phyloP scores from a whole-genome alignment of 495 filamentous ascomycete species.

The Podospora conica region DNA sequence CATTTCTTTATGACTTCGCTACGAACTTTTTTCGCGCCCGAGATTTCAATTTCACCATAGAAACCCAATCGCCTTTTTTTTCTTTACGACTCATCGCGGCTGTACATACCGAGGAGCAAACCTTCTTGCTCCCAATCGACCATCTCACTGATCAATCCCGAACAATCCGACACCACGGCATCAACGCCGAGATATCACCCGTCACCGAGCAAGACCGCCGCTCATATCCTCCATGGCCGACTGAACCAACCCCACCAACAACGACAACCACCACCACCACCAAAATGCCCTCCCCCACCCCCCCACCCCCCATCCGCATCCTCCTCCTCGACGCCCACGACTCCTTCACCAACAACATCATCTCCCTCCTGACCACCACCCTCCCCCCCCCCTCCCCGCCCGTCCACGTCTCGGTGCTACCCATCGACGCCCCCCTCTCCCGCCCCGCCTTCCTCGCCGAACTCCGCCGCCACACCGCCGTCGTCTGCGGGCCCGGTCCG shows the following conservation, averaged over 20 bases:
- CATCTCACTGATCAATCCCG: not conserved
- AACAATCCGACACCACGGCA: not conserved
- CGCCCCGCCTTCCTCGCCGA: constrained; percentile 25
- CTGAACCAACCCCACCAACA: not conserved
- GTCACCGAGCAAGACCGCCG: not conserved
- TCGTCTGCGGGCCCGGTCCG: constrained; percentile 76
- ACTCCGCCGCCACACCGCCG: constrained; percentile 60
- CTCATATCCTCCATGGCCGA: no score
- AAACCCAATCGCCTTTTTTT: not conserved
- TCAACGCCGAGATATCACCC: not conserved
- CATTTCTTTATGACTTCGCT: constrained; percentile 4
- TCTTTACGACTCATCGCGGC: not conserved
- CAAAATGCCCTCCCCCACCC: constrained; percentile 18
- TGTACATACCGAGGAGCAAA: not conserved
- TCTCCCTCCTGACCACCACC: constrained; percentile 62
- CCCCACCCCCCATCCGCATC: constrained; percentile 38
- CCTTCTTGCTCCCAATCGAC: no score
- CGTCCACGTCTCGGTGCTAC: constrained; percentile 62
- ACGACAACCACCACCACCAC: not conserved
- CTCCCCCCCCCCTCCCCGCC: constrained; percentile 35
- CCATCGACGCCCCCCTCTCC: constrained; percentile 55
- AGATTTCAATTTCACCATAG: not conserved
- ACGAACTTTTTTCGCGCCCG: not conserved
- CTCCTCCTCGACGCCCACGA: constrained; percentile 93
- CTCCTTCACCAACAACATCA: constrained; percentile 92